Base-by-base conservation (phyloP, 2,329 filamentous ascomycete genomes). In the Ophiognomonia clavigignenti-juglandacearum region DNA sequence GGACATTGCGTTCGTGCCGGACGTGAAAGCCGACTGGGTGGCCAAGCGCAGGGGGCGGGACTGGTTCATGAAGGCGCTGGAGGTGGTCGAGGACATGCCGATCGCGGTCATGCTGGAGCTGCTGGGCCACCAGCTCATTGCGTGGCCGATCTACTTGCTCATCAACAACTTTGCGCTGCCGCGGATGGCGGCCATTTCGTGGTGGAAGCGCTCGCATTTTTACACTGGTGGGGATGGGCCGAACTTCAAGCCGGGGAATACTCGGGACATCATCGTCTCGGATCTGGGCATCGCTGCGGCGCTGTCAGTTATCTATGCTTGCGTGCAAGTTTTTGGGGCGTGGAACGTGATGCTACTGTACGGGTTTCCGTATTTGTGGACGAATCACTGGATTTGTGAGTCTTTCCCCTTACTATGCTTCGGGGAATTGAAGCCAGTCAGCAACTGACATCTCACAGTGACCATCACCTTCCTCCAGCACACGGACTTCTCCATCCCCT, bases 391-490 rank as follows among this genome's bases (percentile, higher is more conserved):
- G 81, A 72, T 86, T 46, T 73, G 76, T 80, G 66, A 58, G 73
- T 31, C 13, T 29, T 35, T 35, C 32, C 32, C 32, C 32, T 35
- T 13, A 6, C 16, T 18, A 35, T n/a, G 26, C 7, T 29, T 7
- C 7, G 13, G 13, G 26, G 26, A 13, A 7, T 29, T 13, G 7
- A 29, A 29, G 13, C 7, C 26, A 29, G 13, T 7, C 7, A 29
- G 13, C 26, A 7, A 13, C 13, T 13, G 5, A 36, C 48, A 29
- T 29, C 24, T 46, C 24, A 7, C 57, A 91, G 91, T 97, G 57
- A 90, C 91, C 65, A 96, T 97, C 67, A 97, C 91, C 58, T 96
- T 83, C 78, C 82, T 96, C 52, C 91, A 97, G 72, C 91, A 97
- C 79, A 96, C 92, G 62, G 90, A 97, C 67, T 90, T 90, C 38